Base-by-base conservation (phyloP, 2,329 filamentous ascomycete species). In the Aspergillus udagawae region DNA sequence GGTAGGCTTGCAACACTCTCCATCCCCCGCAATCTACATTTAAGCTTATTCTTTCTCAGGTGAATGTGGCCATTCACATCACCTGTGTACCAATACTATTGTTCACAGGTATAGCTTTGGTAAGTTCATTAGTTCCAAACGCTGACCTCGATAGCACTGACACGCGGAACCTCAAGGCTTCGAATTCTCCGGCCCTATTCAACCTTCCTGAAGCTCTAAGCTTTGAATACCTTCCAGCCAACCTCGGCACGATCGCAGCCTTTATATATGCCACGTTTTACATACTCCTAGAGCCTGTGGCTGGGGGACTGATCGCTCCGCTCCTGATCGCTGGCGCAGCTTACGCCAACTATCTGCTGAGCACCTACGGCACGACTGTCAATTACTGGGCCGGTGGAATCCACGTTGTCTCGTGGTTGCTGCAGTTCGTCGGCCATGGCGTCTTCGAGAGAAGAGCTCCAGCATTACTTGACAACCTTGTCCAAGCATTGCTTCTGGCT, bases 351-450 rank as follows among this genome's bases (percentile, higher is more conserved):
- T 84, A 91, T 65, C 79, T 94, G 51, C 85, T 89, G 20, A 79
- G 82, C 23, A 83, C 84, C 28, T 83, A 87, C 68, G 85, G 85
- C 41, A 75, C 76, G 60, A 79, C 77, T 2, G 85, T 82, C 47
- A 86, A 86, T 67, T 83, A 83, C 67, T 86, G 81, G 76, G 90
- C 91, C 42, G 79, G 88, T 20, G 85, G 79, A 3, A 75, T 92
- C 47, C 88, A 95, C 65, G 72, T 92, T 48, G 78, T 87, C 49
- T 87, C 86, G 59, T 99, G 94, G 94, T 79, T 96, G 55, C 81
- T 87, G 52, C 94, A 99, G 72, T 97, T 99, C 70, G 67, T 97
- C 52, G 94, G 94, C 28, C 94, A 99, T 70, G 92, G 92, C 41
- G 85, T 83, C 52, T 97, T 91, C 66, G 94, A 97, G 76, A 86